Percentiles rank a stretch among this genome's conserved stretches.
These are phyloP conservation scores for Daldinia grandis DNA, from an alignment of 495 filamentous ascomycete genomes.

Conservation along the genomic window DNA sequence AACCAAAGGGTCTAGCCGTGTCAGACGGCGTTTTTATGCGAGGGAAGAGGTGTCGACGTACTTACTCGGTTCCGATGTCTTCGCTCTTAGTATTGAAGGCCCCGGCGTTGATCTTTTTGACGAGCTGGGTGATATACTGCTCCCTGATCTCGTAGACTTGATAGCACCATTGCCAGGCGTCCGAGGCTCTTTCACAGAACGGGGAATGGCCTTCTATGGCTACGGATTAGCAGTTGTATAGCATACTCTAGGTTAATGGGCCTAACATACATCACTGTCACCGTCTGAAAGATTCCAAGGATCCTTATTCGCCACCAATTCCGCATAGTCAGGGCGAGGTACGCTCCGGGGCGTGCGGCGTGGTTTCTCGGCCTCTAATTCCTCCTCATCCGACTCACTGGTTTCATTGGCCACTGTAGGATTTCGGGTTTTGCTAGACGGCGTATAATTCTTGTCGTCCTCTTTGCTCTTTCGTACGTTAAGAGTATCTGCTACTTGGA, in stretches of 20 bases:
- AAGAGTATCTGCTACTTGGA: slow-evolving; percentile 9
- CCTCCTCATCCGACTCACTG: slow-evolving; percentile 23
- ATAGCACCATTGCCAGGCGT: not conserved
- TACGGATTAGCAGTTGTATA: slow-evolving; percentile 7
- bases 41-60: slow-evolving; percentile 24
- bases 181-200: slow-evolving; percentile 23
- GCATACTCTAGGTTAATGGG: not conserved
- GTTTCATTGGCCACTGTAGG: slow-evolving; percentile 1
- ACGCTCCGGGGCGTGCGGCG: slow-evolving; percentile 39
- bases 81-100: slow-evolving; percentile 25
- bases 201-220: slow-evolving; percentile 21
- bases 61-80: slow-evolving; percentile 41
- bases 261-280: slow-evolving; percentile 36
- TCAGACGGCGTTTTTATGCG: not conserved
- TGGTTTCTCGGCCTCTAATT: slow-evolving; percentile 33
- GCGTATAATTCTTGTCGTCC: slow-evolving; percentile 33
- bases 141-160: slow-evolving; percentile 17
- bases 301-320: slow-evolving; percentile 42
- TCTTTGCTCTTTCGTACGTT: slow-evolving; percentile 18
- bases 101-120: slow-evolving; percentile 33
- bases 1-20: slow-evolving; percentile 42
- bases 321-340: slow-evolving; percentile 44
- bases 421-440: slow-evolving; percentile 18
- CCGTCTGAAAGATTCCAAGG: slow-evolving; percentile 41
- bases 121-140: slow-evolving; percentile 24